A percentile compares a stretch with the other conserved stretches of the same genome.
Evolutionary conservation across 2,329 filamentous ascomycete genomes (phyloP).

Genomic region (Pseudomassariella vexata): DNA sequence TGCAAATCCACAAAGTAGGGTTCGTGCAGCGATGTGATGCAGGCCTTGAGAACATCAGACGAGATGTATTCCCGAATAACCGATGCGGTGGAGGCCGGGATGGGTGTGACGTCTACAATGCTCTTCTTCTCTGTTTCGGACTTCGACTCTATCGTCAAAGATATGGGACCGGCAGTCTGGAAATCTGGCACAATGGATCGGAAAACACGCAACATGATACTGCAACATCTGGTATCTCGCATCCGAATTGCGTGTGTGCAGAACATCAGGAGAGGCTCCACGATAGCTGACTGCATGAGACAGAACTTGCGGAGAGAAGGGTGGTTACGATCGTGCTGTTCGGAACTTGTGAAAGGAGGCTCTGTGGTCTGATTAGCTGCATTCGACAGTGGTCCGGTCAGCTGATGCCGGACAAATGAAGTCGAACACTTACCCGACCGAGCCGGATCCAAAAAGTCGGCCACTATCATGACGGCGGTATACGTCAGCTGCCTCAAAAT

Average conservation of each 20-base stretch:
- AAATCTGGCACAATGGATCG: constrained; percentile 82
- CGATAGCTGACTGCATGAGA: constrained; percentile 67
- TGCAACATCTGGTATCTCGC: constrained; percentile 83
- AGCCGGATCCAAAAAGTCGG: constrained; percentile 76
- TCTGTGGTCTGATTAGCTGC: constrained; percentile 23
- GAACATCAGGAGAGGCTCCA: constrained; percentile 87
- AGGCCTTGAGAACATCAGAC: constrained; percentile 81
- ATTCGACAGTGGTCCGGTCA: background rate
- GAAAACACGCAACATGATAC: constrained; percentile 80
- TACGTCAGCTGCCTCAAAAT: constrained; percentile 90
- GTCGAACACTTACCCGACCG: constrained; percentile 48
- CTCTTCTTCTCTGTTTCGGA: constrained; percentile 8
- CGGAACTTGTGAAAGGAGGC: constrained; percentile 13
- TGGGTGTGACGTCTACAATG: constrained; percentile 33
- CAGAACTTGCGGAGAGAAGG: constrained; percentile 76
- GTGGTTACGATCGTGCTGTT: constrained; percentile 26
- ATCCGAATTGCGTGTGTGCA: constrained; percentile 86
- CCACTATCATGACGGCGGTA: constrained; percentile 86
- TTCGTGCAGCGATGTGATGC: constrained; percentile 86
- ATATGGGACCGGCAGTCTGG: constrained; percentile 14
- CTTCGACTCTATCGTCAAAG: constrained; percentile 5
- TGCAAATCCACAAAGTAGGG: constrained; percentile 96
- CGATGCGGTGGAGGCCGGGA: constrained; percentile 48
- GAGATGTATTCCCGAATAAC: constrained; percentile 87
- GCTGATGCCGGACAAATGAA: too few species aligned